Evolutionary conservation across 2,329 filamentous ascomycete species (phyloP), one percentile per base, ranked within the genome.

Genomic region (Penicillium sp.): DNA sequence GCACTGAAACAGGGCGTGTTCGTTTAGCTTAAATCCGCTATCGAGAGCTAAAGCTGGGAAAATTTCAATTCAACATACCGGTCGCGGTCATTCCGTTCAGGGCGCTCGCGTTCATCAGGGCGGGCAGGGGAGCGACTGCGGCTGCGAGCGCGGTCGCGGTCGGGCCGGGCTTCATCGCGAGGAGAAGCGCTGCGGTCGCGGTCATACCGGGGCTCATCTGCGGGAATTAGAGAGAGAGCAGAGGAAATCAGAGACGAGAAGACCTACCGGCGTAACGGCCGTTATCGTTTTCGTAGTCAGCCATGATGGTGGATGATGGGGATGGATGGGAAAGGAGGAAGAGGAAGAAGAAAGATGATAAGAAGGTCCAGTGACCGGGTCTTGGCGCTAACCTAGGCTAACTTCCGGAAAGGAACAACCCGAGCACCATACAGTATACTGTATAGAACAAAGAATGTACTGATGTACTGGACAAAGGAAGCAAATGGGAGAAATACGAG

Each of bases 111-210:
- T 1, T 79, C 74, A 60, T 78, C 79, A 40, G 69, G 67, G 62
- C 85, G 84, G 60, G 80, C 83, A 56, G 85, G 83, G 53, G 86
- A 87, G 63, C 85, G 83, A 71, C 85, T 87, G 68, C 86, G 85
- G 71, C 85, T 87, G 68, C 86, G 85, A 64, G 82, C 81, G 63
- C 85, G 81, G 60, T 81, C 79, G 59, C 73, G 80, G 60, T 81
- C 78, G 56, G 71, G 76, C 52, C 78, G 75, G 43, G 68, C 70
- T 66, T 83, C 82, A 65, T 82, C 83, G 68, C 83, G 83, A 66
- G 86, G 86, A 62, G 86, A 88, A 64, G 85, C 83, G 71, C 84
- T 87, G 71, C 86, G 83, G 62, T 88, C 85, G 69, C 86, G 85
- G 59, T 84, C 81, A 72, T 87, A 87, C 65, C 84, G 83, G 71